Evolutionary conservation across 306 rosid species (phyloP), one percentile per base, ranked within the genome.

Genomic region (Vigna reflexopilosa): DNA sequence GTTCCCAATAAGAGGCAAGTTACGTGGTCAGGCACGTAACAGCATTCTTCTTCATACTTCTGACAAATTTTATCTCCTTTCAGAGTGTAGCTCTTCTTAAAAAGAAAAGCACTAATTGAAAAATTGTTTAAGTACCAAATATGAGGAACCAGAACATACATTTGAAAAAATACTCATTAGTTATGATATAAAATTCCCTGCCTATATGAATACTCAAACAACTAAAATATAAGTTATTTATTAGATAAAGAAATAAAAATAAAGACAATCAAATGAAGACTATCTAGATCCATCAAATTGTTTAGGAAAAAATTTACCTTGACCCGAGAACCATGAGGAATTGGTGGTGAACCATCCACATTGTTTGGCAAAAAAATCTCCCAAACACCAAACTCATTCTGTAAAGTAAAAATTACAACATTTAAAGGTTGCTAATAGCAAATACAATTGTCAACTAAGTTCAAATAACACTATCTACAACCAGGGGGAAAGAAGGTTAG

Each of bases 361-460:
- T 96, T 96, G 85, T 96, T 90, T 62, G 99, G 98, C 92, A 96
- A 83, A 86, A 91, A 93, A 78, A 93, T 89, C 90, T 96, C 96
- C 99, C 99, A 96, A 80, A 93, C 98, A 73, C 99, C 99, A 88
- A 93, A 96, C 65, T 93, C 96, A 77, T 96, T 89, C 99, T 96
- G 97, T 85, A 78, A 52, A 69, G 81, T 79, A 58, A 74, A 76
- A 67, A 72, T 44, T 44, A 67, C 24, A 83, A 62, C 64, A 73
- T 58, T 36, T 67, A 55, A 74, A 55, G 20, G 73, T 20, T 22
- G 62, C 63, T 47, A 77, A 44, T 67, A 69, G 66, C 72, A 67
- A 36, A 32, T 54, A 55, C 72, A 83, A 4, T 40, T 58, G 36
- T 56, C 59, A 75, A 63, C 22, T 69, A 74, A 34, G 80, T 71